Evolutionary conservation across 2,329 filamentous ascomycete species (phyloP), one percentile per base, ranked within the genome.

Genomic region (Ophiosphaerella herpotricha): DNA sequence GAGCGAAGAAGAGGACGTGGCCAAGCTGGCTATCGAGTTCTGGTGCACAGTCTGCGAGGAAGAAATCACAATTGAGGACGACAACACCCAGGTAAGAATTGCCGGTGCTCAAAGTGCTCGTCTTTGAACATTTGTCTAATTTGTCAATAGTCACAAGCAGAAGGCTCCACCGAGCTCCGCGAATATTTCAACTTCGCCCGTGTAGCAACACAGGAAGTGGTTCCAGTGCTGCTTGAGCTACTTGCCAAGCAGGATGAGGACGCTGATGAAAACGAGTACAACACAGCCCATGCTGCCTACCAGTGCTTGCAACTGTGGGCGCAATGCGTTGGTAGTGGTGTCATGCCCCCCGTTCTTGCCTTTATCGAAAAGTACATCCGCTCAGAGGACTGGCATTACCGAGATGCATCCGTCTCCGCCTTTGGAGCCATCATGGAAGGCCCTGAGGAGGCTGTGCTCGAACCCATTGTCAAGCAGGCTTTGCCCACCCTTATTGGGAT

Each of bases 11-110:
- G 94, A 99, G 75, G 94, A 99, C 72, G 94, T 99, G 46, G 90
- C 94, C 55, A 99, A 99, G 82, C 83, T 99, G 48, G 94, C 94
- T 33, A 91, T 99, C 61, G 94, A 99, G 74, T 99, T 99, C 79
- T 99, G 94, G 94, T 97, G 93, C 80, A 97, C 94, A n/a, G 94
- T 99, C 41, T 99, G 94, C 75, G 94, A 99, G 74, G 94, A 99
- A 77, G 94, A 99, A 76, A 93, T 97, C 65, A 88, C 88, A 58
- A 97, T 99, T 67, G 94, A 99, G 71, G 94, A 99, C 70, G 94
- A 99, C 75, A 99, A 99, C 74, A 83, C 86, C 59, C 86, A 89
- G 76, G 86, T 89, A 77, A 62, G 50, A 8, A 6, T 33, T 78
- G 26, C 13, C 7, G 13, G 21, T 11, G 4, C 34, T 43, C 32